A percentile compares a stretch with the other conserved stretches of the same genome.
Conservation (phyloP, 768 basidiomycete genomes). For the Mycena floridula region DNA sequence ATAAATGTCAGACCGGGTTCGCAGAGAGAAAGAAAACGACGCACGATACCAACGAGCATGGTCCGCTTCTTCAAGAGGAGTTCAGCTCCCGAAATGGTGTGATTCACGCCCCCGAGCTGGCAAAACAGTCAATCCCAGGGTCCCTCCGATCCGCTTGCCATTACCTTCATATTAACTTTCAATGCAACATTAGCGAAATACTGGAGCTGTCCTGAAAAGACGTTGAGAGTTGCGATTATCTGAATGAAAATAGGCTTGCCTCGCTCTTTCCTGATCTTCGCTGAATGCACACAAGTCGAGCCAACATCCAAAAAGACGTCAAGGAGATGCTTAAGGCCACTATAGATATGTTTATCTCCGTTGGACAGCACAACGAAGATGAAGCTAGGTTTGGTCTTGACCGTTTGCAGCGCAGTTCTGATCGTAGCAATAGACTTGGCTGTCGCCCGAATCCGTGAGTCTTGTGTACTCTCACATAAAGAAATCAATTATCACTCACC, state of each 20-base stretch:
- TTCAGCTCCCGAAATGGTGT: too few species aligned
- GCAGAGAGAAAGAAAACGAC: conserved; percentile 54
- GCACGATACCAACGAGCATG: conserved; percentile 83
- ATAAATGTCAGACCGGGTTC: conserved; percentile 28
- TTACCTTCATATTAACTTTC: conserved; percentile 82
- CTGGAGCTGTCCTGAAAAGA: conserved; percentile 42
- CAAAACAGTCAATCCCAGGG: too few species aligned
- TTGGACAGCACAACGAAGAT: conserved; percentile 62
- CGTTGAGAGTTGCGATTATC: conserved; percentile 9
- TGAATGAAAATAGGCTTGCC: conserved; percentile 31
- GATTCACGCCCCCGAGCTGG: too few species aligned
- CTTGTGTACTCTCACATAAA: too few species aligned
- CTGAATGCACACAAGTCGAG: conserved; percentile 69
- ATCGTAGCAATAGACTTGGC: conserved; percentile 41
- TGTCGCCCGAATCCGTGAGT: too few species aligned
- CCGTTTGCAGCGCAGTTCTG: conserved; percentile 28
- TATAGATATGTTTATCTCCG: conserved; percentile 71
- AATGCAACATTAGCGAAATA: conserved; percentile 81
- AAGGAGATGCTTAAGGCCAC: conserved; percentile 67
- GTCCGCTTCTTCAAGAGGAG: conserved; percentile 60
- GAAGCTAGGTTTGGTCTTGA: conserved; percentile 46
- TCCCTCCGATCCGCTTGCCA: too few species aligned
- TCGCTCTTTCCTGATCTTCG: conserved; percentile 63
- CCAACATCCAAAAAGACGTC: conserved; percentile 64
- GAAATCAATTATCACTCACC: too few species aligned